A percentile compares a stretch with the other conserved stretches of the same genome.
Evolutionary conservation across 2,329 filamentous ascomycete species (phyloP).

Genomic region (Dactylellina drechsleri): DNA sequence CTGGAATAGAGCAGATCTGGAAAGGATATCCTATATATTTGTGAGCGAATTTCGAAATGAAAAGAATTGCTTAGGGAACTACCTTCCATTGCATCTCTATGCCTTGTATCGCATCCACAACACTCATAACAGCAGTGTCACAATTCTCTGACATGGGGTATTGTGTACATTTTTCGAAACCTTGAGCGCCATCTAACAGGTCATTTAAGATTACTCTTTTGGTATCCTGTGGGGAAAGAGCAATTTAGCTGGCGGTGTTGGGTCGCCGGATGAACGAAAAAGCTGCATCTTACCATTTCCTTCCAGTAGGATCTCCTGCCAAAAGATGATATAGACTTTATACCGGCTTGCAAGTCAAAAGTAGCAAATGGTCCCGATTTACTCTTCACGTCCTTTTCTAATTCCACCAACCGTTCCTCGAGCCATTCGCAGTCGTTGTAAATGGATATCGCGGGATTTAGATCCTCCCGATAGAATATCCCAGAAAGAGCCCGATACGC

Average conservation of each 20-base stretch:
- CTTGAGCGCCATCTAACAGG: slow-evolving; percentile 58
- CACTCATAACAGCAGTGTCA: slow-evolving; percentile 69
- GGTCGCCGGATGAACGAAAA: not conserved
- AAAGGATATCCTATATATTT: slow-evolving; percentile 52
- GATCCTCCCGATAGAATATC: slow-evolving; percentile 74
- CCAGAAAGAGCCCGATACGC: slow-evolving; percentile 81
- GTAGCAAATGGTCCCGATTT: slow-evolving; percentile 14
- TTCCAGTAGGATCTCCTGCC: slow-evolving; percentile 55
- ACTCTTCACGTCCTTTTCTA: slow-evolving; percentile 39
- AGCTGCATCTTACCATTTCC: slow-evolving; percentile 38
- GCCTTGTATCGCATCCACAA: slow-evolving; percentile 66
- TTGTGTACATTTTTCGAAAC: slow-evolving; percentile 57
- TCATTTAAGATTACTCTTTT: slow-evolving; percentile 55
- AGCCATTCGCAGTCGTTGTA: slow-evolving; percentile 76
- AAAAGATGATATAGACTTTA: slow-evolving; percentile 54
- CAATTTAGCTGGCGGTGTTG: too few species aligned
- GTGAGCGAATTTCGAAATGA: not conserved
- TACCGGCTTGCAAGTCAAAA: slow-evolving; percentile 40
- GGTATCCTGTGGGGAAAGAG: slow-evolving; percentile 21
- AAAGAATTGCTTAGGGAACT: not conserved
- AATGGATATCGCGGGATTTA: slow-evolving; percentile 73
- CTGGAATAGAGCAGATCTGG: slow-evolving; percentile 56
- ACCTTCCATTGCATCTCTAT: slow-evolving; percentile 62
- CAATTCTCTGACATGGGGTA: slow-evolving; percentile 57
- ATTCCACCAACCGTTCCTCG: slow-evolving; percentile 64